Percentiles rank a stretch among this genome's conserved stretches.
These are phyloP conservation scores for Hypomontagnella monticulosa DNA, from an alignment of 495 filamentous ascomycete genomes.

Conservation along the genomic window DNA sequence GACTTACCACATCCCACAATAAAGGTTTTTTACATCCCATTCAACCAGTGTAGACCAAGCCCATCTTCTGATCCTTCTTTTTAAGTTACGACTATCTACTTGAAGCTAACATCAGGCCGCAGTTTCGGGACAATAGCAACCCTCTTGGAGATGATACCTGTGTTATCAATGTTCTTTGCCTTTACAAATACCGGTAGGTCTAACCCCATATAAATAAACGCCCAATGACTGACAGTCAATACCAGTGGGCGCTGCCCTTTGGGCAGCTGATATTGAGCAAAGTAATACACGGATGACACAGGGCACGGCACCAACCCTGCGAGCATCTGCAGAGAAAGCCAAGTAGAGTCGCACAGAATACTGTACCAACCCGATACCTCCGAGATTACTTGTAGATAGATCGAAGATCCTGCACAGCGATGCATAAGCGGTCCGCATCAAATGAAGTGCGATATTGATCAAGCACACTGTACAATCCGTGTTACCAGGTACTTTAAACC, in stretches of 20 bases:
- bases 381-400: conserved; percentile 41
- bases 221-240: conserved; percentile 33
- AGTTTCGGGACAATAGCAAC: conserved; percentile 83
- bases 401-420: conserved; percentile 28
- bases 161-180: conserved; percentile 82
- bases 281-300: conserved; percentile 57
- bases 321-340: conserved; percentile 64
- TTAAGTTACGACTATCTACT: not conserved
- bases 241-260: conserved; percentile 84
- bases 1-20: no score
- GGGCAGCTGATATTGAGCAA: conserved; percentile 90
- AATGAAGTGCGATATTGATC: conserved; percentile 16
- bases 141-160: conserved; percentile 83
- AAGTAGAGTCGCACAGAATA: conserved; percentile 50
- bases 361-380: conserved; percentile 38
- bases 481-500: conserved; percentile 7
- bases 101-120: conserved; percentile 14
- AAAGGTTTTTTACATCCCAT: no score
- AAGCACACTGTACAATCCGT: conserved; percentile 9
- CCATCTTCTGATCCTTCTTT: not conserved
- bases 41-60: conserved; percentile 2
- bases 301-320: conserved; percentile 63
- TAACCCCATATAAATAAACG: not conserved
- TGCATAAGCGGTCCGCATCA: conserved; percentile 26
- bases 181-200: conserved; percentile 83